Evolutionary conservation across 192 early-diverging fungal genomes (phyloP), one percentile per base, ranked within the genome.

Genomic region (Pilobolus umbonatus): DNA sequence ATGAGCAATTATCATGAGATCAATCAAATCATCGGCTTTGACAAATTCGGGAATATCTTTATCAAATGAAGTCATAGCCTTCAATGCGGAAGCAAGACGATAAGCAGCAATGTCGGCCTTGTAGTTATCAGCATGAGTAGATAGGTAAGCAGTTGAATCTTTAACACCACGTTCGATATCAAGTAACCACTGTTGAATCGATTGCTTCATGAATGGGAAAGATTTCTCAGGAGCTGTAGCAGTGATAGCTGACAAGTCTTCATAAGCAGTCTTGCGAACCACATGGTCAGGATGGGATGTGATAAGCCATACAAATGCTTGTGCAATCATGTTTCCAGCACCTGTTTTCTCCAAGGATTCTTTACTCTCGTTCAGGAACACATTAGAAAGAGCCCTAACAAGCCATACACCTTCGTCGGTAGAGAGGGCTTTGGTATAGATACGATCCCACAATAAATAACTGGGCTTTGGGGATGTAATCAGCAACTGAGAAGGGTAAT

Each of bases 401-500:
- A 87, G 68, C 83, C 92, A 89, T 8, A 67, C 69, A 30, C 80
- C 79, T 62, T 92, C 90, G 15, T 78, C 73, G 3, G 75, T 62
- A 14, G 61, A 67, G 3, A 80, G 67, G 32, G 87, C 76, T 65
- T 91, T 91, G 49, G 78, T 79, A 57, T 86, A 95, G 29, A 85
- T 83, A 67, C 89, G 90, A 52, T 95, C 91, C 80, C 86, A 88
- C 36, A 94, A 67, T 10, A 91, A 73, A 46, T 88, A 88, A 5
- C 90, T 89, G 49, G 83, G 86, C 53, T 87, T 83, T 15, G 80
- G 67, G 5, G 60, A 61, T 24, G 69, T 59, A 4, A 66, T 55
- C 39, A 77, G 54, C 5, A 79, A 51, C 1, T 71, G 45, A n/a
- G 29, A 51, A 12, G 56, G 63, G 24, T 64, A 69, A 29, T 79